A percentile compares a stretch with the other conserved stretches of the same genome.
Evolutionary conservation across 2,329 filamentous ascomycete species (phyloP).

Genomic region (Aspergillus sp.): DNA sequence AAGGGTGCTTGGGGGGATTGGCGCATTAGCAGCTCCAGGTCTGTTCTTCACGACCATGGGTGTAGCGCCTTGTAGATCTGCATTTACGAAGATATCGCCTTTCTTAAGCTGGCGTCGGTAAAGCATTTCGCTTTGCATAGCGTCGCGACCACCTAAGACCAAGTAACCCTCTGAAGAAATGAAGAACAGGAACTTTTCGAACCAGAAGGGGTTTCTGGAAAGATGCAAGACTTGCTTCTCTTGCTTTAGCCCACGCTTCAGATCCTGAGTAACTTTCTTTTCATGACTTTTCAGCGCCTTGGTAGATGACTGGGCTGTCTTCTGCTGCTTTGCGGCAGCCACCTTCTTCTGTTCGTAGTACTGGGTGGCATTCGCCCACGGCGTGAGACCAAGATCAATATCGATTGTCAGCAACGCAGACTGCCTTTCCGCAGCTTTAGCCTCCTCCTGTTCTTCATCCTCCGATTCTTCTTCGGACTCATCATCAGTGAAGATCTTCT

Average conservation of each 20-base stretch:
- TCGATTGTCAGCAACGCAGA: constrained; percentile 61
- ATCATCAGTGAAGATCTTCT: constrained; percentile 57
- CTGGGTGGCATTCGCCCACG: constrained; percentile 82
- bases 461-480: constrained; percentile 49
- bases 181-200: constrained; percentile 95
- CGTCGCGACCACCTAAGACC: constrained; percentile 78
- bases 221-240: constrained; percentile 83
- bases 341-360: constrained; percentile 87
- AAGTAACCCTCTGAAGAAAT: constrained; percentile 93
- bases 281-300: constrained; percentile 85
- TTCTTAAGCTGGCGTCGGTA: constrained; percentile 80
- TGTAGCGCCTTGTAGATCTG: constrained; percentile 76
- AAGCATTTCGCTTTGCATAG: constrained; percentile 84
- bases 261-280: constrained; percentile 75
- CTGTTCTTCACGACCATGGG: constrained; percentile 90
- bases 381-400: constrained; percentile 72
- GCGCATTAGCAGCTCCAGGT: constrained; percentile 66
- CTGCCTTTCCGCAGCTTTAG: constrained; percentile 14
- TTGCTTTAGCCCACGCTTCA: constrained; percentile 82
- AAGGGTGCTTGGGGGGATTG: constrained; percentile 84
- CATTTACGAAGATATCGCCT: constrained; percentile 87
- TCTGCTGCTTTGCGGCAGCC: constrained; percentile 79
- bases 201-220: constrained; percentile 82
- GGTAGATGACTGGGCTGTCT: constrained; percentile 72
- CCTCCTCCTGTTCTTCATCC: constrained; percentile 18